Conservation (phyloP, 331 rosid genomes). For the Cucumis variabilis region DNA sequence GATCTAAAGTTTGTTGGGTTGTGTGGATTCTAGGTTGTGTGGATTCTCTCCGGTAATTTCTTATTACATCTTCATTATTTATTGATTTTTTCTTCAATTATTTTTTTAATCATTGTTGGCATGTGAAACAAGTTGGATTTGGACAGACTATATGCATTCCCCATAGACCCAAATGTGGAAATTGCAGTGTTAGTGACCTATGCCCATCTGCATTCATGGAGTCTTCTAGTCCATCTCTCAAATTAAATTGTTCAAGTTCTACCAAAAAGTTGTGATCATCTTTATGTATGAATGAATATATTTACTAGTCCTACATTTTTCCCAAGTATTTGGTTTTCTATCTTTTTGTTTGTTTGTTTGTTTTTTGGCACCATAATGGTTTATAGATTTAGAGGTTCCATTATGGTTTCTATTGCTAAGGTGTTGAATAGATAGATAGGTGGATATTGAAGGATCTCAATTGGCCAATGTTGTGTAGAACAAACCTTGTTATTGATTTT, state of each 20-base stretch:
- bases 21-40: neutral
- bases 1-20: constrained; percentile 1
- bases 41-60: neutral
- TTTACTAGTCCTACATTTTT: neutral
- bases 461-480: neutral
- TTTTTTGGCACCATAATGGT: neutral
- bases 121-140: constrained; percentile 72
- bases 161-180: constrained; percentile 76
- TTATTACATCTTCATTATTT: neutral
- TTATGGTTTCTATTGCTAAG: neutral
- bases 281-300: too few species aligned
- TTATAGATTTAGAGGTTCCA: neutral
- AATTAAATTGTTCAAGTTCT: constrained; percentile 49
- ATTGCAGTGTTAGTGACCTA: constrained; percentile 56
- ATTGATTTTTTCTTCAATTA: neutral
- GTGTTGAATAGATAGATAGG: too few species aligned
- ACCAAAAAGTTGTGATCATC: constrained; percentile 44
- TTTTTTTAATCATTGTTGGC: neutral
- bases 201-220: constrained; percentile 88
- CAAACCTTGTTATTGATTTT: neutral
- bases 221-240: constrained; percentile 54
- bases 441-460: neutral
- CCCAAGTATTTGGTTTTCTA: neutral
- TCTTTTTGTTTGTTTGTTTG: neutral
- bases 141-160: constrained; percentile 94